Evolutionary conservation across 768 basidiomycete genomes (phyloP).

Genomic region (Favolaschia claudopus): DNA sequence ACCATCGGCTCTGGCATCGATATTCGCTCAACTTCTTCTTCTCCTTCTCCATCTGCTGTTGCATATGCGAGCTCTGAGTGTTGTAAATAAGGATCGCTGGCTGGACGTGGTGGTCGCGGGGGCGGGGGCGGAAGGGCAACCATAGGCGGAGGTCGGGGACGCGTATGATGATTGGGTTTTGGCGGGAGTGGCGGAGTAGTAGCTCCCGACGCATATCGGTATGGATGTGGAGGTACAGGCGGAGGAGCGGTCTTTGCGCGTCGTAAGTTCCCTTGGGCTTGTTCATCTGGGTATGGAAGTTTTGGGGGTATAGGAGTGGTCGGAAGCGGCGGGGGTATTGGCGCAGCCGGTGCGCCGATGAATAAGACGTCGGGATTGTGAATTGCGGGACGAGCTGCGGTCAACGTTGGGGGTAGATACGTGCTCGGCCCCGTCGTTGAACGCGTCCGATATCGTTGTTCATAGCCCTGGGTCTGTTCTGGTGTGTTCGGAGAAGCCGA

Average conservation of each 20-base stretch:
- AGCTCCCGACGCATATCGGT: background rate
- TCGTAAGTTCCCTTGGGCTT: too few relatives aligned
- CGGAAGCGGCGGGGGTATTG: constrained; percentile 36
- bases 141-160: constrained; percentile 2
- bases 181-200: constrained; percentile 42
- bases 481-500: background rate
- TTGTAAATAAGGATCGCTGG: constrained; percentile 19
- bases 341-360: constrained; percentile 36
- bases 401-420: constrained; percentile 23
- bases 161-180: constrained; percentile 38
- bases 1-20: too few relatives aligned
- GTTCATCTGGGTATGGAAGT: constrained; percentile 22
- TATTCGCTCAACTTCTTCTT: too few relatives aligned
- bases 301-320: constrained; percentile 35
- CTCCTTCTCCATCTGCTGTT: too few relatives aligned
- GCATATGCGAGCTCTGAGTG: too few relatives aligned
- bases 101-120: constrained; percentile 23
- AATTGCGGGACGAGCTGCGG: constrained; percentile 31
- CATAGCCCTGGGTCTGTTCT: background rate
- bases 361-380: constrained; percentile 35
- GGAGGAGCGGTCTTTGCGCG: constrained; percentile 37
- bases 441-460: constrained; percentile 3
- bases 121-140: constrained; percentile 14
- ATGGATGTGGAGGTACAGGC: constrained; percentile 16
- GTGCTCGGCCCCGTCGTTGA: constrained; percentile 31